Evolutionary conservation across 495 filamentous ascomycete species (phyloP).

Genomic region (Aspergillus baeticus): DNA sequence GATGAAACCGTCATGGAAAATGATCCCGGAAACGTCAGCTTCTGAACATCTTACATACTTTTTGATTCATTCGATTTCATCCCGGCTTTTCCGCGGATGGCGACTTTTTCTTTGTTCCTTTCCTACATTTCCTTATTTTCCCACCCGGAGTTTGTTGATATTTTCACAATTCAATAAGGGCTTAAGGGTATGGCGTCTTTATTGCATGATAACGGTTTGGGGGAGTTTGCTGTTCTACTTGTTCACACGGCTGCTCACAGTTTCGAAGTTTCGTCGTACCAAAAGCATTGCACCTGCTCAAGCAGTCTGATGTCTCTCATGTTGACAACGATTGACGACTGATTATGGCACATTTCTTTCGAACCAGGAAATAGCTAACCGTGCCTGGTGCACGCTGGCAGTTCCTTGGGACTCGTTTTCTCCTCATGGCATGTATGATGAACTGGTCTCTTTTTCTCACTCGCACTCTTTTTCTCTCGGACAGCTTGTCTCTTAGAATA

Average conservation of each 20-base stretch:
- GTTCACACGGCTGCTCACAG: constrained; percentile 8
- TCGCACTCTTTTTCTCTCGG: constrained; percentile 21
- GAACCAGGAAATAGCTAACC: constrained; percentile 12
- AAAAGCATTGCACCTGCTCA: constrained; percentile 16
- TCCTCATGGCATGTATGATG: constrained; percentile 23
- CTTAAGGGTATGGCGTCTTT: constrained; percentile 16
- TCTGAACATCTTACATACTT: constrained; percentile 24
- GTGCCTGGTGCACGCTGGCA: constrained; percentile 34
- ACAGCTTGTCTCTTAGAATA: constrained; percentile 39
- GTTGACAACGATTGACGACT: constrained; percentile 18
- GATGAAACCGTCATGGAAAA: constrained; percentile 45
- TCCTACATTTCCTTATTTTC: constrained; percentile 5
- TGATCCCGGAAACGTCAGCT: constrained; percentile 47
- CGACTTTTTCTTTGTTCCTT: constrained; percentile 10
- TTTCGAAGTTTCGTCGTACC: constrained; percentile 14
- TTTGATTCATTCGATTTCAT: not conserved
- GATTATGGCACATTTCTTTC: constrained; percentile 19
- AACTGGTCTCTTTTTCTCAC: constrained; percentile 15
- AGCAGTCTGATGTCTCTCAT: constrained; percentile 9
- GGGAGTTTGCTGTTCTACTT: constrained; percentile 12
- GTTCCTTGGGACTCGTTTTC: constrained; percentile 11
- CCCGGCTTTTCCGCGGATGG: not conserved
- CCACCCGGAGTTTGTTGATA: constrained; percentile 22
- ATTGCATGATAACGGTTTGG: constrained; percentile 21
- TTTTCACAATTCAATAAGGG: constrained; percentile 3